Percentiles rank a stretch among this genome's conserved stretches.
Evolutionary conservation across 1,284 basidiomycete species (phyloP).

Genomic region (Fistulinella staudtii): DNA sequence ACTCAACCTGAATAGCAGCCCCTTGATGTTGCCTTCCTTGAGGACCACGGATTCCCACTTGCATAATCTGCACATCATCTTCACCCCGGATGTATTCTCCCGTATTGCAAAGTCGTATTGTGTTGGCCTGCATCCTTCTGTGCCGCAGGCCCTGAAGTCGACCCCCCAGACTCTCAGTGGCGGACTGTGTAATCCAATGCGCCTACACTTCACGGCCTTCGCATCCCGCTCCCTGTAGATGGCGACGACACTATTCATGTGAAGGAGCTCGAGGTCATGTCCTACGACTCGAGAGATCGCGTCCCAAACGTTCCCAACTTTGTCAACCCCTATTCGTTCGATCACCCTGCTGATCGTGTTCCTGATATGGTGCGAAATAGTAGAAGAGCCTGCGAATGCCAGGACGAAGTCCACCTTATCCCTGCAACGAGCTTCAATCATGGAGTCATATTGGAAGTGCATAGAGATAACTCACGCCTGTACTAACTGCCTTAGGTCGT

Average conservation of each 20-base stretch:
- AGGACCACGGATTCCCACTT: too few relatives aligned
- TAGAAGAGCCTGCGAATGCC: background rate
- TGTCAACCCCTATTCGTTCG: constrained; percentile 1
- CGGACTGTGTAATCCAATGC: too few relatives aligned
- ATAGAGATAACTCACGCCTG: background rate
- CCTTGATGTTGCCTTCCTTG: too few relatives aligned
- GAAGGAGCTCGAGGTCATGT: background rate
- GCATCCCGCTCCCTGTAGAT: constrained; percentile 22
- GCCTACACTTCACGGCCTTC: too few relatives aligned
- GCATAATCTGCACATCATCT: too few relatives aligned
- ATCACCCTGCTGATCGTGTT: background rate
- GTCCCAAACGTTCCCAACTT: background rate
- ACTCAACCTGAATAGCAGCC: too few relatives aligned
- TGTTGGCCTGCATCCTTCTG: too few relatives aligned
- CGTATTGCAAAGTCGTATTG: too few relatives aligned
- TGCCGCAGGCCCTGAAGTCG: too few relatives aligned
- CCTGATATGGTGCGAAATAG: background rate
- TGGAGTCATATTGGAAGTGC: too few relatives aligned
- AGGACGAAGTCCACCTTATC: constrained; percentile 1
- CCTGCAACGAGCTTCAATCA: background rate
- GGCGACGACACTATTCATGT: background rate
- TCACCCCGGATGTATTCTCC: too few relatives aligned
- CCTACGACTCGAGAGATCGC: background rate
- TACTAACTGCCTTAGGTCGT: background rate
- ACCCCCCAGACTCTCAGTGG: too few relatives aligned